A percentile compares a stretch with the other conserved stretches of the same genome.
phyloP scores from a whole-genome alignment of 2,329 filamentous ascomycete species.

The Aspergillus caelatus region DNA sequence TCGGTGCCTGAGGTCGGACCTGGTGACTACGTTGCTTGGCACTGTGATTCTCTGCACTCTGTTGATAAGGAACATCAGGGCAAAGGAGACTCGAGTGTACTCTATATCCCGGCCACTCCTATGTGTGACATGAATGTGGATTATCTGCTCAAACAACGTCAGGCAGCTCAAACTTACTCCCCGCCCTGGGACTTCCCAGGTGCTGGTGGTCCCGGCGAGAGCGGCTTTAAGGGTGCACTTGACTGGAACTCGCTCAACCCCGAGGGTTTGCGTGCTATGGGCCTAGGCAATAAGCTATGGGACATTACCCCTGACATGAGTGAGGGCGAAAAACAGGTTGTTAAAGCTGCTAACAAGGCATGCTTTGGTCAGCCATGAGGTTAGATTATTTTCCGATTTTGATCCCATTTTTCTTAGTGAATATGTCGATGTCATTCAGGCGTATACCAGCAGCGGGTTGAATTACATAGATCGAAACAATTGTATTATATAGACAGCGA shows the following conservation, averaged over 20 bases:
- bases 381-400: not conserved
- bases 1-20: slow-evolving; percentile 69
- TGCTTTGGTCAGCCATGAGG: slow-evolving; percentile 44
- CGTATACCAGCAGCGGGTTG: not conserved
- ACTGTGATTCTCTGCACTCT: slow-evolving; percentile 78
- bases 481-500: not conserved
- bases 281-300: slow-evolving; percentile 55
- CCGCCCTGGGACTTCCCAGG: slow-evolving; percentile 73
- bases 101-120: slow-evolving; percentile 88
- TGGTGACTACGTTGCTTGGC: slow-evolving; percentile 77
- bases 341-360: slow-evolving; percentile 58
- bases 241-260: slow-evolving; percentile 44
- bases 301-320: slow-evolving; percentile 50
- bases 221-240: slow-evolving; percentile 41
- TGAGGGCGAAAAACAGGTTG: slow-evolving; percentile 53
- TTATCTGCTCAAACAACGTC: slow-evolving; percentile 71
- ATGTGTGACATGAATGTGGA: slow-evolving; percentile 73
- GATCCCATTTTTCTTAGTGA: no score
- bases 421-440: not conserved
- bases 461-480: not conserved
- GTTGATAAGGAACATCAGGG: slow-evolving; percentile 80
- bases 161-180: slow-evolving; percentile 69
- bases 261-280: slow-evolving; percentile 59
- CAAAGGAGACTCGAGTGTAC: slow-evolving; percentile 72
- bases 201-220: slow-evolving; percentile 46